Evolutionary conservation across 305 asterid genomes (phyloP), one percentile per base, ranked within the genome.

Genomic region (Fraxinus latifolia): DNA sequence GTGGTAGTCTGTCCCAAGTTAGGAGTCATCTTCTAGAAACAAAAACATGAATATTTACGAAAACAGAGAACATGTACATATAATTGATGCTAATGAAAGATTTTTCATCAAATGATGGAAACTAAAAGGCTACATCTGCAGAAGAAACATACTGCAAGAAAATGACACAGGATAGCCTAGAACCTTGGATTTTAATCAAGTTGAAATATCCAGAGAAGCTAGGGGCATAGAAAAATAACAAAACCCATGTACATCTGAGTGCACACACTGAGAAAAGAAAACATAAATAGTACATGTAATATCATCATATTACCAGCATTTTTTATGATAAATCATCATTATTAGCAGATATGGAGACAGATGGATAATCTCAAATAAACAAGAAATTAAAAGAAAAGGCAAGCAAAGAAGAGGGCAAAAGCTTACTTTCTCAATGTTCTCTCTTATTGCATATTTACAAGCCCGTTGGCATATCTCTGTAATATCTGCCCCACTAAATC

Each of bases 361-460:
- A 21, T 15, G 74, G 42, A 55, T 80, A 50, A 8, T 42, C 27
- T 14, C 60, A 77, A 5, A 70, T 31, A 53, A 6, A 19, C 39
- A 11, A 50, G 0, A 17, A 21, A 23, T 74, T 73, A 23, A 73
- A 27, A 62, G 72, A 60, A 23, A 60, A 6, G 27, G 7, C 7
- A 36, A 80, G 27, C 47, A 19, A 25, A 53, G 27, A 27, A n/a
- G 60, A 36, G 31, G 34, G 15, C 1, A 42, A 71, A 4, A 4
- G 11, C 87, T 21, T 21, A 87, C 91, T 73, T 88, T 89, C 86
- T 88, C 90, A 23, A 88, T 88, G 29, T 74, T 87, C 86, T 85
- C 89, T 76, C 91, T 83, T 12, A 89, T 86, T 79, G 93, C 91
- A 62, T 90, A 87, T 74, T 90, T 88, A 88, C 93, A 90, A 33